These are phyloP conservation scores for Clarireedia homoeocarpa DNA, from an alignment of 2,329 filamentous ascomycete genomes.

Conservation along the genomic window DNA sequence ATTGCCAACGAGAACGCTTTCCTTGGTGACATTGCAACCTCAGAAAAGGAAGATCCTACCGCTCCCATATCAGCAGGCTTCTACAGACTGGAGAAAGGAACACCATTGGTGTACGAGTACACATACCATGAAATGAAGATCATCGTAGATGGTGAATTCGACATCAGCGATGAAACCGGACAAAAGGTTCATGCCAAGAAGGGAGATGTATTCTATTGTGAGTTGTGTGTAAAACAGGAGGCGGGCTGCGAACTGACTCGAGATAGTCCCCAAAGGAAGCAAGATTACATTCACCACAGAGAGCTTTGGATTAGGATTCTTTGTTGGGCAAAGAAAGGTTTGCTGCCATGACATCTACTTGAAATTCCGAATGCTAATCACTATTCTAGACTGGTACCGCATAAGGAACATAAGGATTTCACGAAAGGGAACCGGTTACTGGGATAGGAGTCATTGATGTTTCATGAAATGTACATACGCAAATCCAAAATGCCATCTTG, in stretches of 20 bases:
- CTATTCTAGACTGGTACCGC: not conserved
- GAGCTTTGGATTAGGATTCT: slow-evolving; percentile 29
- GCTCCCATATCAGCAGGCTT: slow-evolving; percentile 51
- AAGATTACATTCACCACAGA: slow-evolving; percentile 30
- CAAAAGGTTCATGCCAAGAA: slow-evolving; percentile 46
- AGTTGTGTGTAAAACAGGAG: slow-evolving; percentile 7
- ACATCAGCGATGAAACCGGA: slow-evolving; percentile 52
- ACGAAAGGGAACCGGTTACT: not conserved
- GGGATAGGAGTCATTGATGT: not conserved
- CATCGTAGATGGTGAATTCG: slow-evolving; percentile 53
- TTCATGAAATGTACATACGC: not conserved
- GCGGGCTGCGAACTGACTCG: slow-evolving; percentile 7
- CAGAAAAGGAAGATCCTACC: slow-evolving; percentile 40
- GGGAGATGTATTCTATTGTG: slow-evolving; percentile 55
- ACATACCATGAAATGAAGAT: slow-evolving; percentile 63
- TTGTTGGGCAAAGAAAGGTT: slow-evolving; percentile 30
- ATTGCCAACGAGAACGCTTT: slow-evolving; percentile 58
- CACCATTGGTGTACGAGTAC: slow-evolving; percentile 54
- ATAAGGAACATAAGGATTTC: not conserved
- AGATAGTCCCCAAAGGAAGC: slow-evolving; percentile 29
- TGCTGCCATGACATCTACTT: not conserved
- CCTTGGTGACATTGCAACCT: slow-evolving; percentile 46
- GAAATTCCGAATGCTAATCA: not conserved
- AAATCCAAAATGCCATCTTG: not conserved
- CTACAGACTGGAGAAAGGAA: slow-evolving; percentile 55